Evolutionary conservation across 2,329 filamentous ascomycete species (phyloP), one percentile per base, ranked within the genome.

Genomic region (Hypoxylon rubiginosum): DNA sequence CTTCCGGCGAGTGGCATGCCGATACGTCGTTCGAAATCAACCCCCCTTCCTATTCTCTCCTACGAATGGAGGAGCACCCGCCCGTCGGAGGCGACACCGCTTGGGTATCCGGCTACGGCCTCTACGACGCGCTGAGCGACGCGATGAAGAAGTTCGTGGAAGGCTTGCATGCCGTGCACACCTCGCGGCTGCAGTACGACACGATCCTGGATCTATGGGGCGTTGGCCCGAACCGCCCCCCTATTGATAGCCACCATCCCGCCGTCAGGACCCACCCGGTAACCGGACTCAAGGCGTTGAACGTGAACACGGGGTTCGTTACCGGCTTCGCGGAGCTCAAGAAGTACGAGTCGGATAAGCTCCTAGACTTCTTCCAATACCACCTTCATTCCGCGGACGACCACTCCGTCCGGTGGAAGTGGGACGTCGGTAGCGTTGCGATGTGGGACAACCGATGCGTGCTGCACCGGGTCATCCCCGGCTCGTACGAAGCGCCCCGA

Each of bases 11-110:
- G 50, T 85, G 81, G 64, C 83, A 85, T 62, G 81, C 83, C 28
- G 83, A 86, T 70, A 84, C 82, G 1, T 83, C 80, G 0, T 85
- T 84, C 65, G 83, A 85, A 71, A 78, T 84, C 63, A 85, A 85
- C 64, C 83, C 83, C 1, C 83, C 83, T 0, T 82, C 79, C 1
- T 85, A 85, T 65, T 84, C 83, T 0, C 69, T 85, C n/a, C 75
- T 86, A 10, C 77, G 83, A 17, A 85, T 85, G 81, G 81, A 85
- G 69, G 81, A 84, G 56, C 82, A 83, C 62, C 83, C 84, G 0
- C 75, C 75, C 7, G 79, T 82, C 5, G 82, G 82, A 1, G 82
- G 82, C 0, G 82, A 84, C 61, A 85, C 82, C 1, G 80, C 82
- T 1, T 83, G 82, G 82, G 78, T 83, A 17, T 85, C 82, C 0